Base-by-base conservation (phyloP, 352 stramenopile species). In the Hyaloperonospora brassicae region DNA sequence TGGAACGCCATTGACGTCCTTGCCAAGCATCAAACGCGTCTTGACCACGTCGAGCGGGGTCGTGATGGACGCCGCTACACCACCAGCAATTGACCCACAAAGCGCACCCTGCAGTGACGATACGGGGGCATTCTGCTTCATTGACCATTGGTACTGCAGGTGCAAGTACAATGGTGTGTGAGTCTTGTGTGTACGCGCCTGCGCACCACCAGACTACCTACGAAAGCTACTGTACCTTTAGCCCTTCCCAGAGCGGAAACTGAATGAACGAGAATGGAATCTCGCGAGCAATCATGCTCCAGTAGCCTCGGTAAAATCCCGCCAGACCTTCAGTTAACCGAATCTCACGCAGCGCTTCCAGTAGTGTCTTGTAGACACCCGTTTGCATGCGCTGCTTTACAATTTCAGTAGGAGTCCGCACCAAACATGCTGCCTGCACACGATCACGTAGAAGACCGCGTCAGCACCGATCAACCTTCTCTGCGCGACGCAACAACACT, bases 211-310 rank as follows among this genome's bases (percentile, higher is more conserved):
- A 9, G 8, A 17, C 34, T 13, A 53, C 17, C 12, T 5, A 36
- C n/a, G 41, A 46, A 12, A 9, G 22, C 52, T 13, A 38, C 27
- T 51, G 48, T 40, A 93, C 75, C 85, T 99, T 99, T 23, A 98
- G 74, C 31, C 77, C 70, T 82, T 99, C 97, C 82, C 98, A 99
- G 2, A 99, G 68, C n/a, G 95, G 95, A 70, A 99, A 99, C 82
- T 99, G 96, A 65, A 99, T 98, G 47, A 98, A 97, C 23, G 95
- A 98, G 72, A 99, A 99, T 4, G 97, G 97, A 53, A 99, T 98
- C 64, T 99, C 97, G 55, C 97, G 83, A 55, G 98, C 85, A n/a
- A 99, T 84, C 61, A 98, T 98, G 49, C 96, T 98, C 57, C 88
- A 93, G 76, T 98, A 99, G 47, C 96, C 97, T 40, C 89, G 80